Conservation (phyloP, 306 rosid genomes). For the Cicer yamashitae region DNA sequence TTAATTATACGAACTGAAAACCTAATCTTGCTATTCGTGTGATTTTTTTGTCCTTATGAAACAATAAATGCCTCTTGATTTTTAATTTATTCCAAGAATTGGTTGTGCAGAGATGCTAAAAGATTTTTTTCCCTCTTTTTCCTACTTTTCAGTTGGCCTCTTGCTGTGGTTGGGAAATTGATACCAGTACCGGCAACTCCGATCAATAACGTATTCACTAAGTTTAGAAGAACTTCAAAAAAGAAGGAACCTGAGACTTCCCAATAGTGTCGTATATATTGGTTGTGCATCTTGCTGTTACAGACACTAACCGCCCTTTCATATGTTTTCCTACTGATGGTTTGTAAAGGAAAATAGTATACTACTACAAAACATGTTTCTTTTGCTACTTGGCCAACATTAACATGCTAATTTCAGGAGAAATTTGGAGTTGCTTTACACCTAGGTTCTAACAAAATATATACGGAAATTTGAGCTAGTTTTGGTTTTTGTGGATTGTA, state of each 20-base stretch:
- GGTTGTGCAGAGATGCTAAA: slow-evolving; percentile 10
- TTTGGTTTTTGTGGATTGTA: slow-evolving; percentile 21
- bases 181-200: slow-evolving; percentile 75
- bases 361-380: slow-evolving; percentile 3
- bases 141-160: slow-evolving; percentile 82
- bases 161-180: slow-evolving; percentile 81
- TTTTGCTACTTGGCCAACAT: slow-evolving; percentile 31
- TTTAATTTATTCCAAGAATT: neutral
- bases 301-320: slow-evolving; percentile 2
- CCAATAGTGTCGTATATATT: slow-evolving; percentile 37
- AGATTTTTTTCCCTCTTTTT: neutral
- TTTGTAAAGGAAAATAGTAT: slow-evolving; percentile 10
- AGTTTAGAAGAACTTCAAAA: slow-evolving; percentile 35
- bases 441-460: slow-evolving; percentile 45
- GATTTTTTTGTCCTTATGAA: neutral
- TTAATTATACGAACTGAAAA: neutral
- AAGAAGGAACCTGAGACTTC: slow-evolving; percentile 41
- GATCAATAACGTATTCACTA: slow-evolving; percentile 39
- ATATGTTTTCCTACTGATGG: neutral
- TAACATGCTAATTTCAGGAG: slow-evolving; percentile 9
- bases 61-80: neutral
- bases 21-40: slow-evolving; percentile 3
- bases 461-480: slow-evolving; percentile 18
- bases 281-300: slow-evolving; percentile 12
- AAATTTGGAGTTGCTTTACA: slow-evolving; percentile 22